phyloP scores from a whole-genome alignment of 176 grass and related monocot species.

The Aegilops bicornis region DNA sequence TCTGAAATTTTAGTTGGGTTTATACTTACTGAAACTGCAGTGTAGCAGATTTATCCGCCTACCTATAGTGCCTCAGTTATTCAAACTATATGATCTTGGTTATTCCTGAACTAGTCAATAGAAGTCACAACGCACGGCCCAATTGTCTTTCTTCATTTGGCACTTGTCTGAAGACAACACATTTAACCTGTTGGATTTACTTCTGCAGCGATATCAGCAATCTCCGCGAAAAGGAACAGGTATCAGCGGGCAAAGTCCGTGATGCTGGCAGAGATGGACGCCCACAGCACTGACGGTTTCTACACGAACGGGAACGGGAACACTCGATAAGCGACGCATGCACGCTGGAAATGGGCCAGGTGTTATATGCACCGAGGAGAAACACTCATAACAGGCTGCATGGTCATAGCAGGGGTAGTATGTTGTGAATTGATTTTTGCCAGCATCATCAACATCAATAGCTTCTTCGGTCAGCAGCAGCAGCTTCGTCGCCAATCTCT shows the following conservation, averaged over 20 bases:
- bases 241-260: constrained; percentile 93
- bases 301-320: constrained; percentile 37
- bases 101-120: not conserved
- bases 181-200: not conserved
- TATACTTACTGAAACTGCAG: not conserved
- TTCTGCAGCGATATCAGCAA: constrained; percentile 57
- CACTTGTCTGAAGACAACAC: not conserved
- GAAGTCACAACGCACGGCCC: not conserved
- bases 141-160: not conserved
- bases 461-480: not conserved
- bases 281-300: constrained; percentile 58
- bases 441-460: not conserved
- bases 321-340: constrained; percentile 24
- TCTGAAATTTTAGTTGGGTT: not conserved
- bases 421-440: constrained; percentile 28
- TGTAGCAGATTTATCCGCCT: not conserved
- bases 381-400: constrained; percentile 16
- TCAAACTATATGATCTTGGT: not conserved
- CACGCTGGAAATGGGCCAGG: not conserved
- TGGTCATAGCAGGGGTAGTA: not conserved
- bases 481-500: not conserved
- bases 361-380: not conserved
- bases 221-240: constrained; percentile 93
- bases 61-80: not conserved
- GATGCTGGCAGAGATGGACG: constrained; percentile 96